These are phyloP conservation scores for Penicillium lividum DNA, from an alignment of 495 filamentous ascomycete species.

Conservation along the genomic window DNA sequence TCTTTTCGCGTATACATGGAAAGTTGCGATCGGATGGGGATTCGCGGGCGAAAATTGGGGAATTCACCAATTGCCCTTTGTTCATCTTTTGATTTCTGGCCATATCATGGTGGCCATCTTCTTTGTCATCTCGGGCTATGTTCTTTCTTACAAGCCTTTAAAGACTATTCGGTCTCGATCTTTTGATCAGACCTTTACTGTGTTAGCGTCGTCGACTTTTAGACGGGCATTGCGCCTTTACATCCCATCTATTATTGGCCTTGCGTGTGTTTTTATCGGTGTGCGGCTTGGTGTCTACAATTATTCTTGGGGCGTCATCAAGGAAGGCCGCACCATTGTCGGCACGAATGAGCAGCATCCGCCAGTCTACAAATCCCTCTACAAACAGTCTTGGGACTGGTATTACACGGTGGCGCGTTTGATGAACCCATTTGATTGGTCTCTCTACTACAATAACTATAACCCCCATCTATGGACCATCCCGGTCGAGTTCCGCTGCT, in stretches of 20 bases:
- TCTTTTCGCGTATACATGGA: constrained; percentile 52
- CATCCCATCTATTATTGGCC: constrained; percentile 58
- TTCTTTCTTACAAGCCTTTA: constrained; percentile 65
- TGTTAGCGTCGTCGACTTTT: constrained; percentile 62
- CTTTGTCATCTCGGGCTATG: constrained; percentile 72
- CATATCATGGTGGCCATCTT: constrained; percentile 74
- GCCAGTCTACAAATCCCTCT: constrained; percentile 44
- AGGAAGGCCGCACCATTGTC: constrained; percentile 43
- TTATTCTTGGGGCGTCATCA: constrained; percentile 41
- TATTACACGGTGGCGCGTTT: constrained; percentile 49
- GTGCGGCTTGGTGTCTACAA: constrained; percentile 53
- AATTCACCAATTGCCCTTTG: constrained; percentile 62
- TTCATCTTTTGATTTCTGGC: constrained; percentile 63
- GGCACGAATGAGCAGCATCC: constrained; percentile 52
- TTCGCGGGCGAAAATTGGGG: constrained; percentile 51
- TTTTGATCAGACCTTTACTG: constrained; percentile 48
- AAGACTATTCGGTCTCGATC: constrained; percentile 56
- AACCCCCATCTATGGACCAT: constrained; percentile 74
- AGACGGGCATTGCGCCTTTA: constrained; percentile 65
- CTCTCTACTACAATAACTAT: constrained; percentile 56
- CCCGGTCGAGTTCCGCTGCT: constrained; percentile 67
- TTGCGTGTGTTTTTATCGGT: constrained; percentile 56
- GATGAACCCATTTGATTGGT: constrained; percentile 57
- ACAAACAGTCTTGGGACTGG: constrained; percentile 50
- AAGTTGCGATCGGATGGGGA: constrained; percentile 48